Percentiles rank a stretch among this genome's conserved stretches.
phyloP scores from a whole-genome alignment of 441 rosid genomes.

The Gossypium gossypioides region DNA sequence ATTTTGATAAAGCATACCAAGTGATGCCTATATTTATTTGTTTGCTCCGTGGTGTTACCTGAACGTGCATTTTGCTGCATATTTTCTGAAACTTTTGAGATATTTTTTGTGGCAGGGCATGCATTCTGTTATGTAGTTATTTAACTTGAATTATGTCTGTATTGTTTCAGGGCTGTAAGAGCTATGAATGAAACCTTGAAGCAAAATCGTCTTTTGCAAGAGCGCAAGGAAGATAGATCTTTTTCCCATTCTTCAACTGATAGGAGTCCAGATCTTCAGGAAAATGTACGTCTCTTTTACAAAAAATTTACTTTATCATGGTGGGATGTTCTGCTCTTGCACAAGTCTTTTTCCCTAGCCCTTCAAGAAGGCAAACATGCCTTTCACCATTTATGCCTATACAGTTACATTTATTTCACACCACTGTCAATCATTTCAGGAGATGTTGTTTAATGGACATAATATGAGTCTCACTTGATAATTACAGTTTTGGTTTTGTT shows the following conservation, averaged over 20 bases:
- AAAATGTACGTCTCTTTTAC: constrained; percentile 41
- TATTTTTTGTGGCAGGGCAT: not conserved
- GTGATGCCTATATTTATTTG: not conserved
- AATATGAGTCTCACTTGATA: not conserved
- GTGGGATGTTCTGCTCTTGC: not conserved
- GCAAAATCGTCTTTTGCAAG: constrained; percentile 76
- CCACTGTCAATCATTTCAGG: not conserved
- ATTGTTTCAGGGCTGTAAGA: constrained; percentile 78
- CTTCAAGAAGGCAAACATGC: not conserved
- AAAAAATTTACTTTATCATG: not conserved
- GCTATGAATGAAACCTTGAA: constrained; percentile 96
- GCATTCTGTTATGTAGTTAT: not conserved
- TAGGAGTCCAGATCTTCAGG: constrained; percentile 42
- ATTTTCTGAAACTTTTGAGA: not conserved
- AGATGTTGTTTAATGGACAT: not conserved
- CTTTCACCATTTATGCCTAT: not conserved
- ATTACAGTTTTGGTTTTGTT: not conserved
- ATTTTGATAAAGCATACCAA: not conserved
- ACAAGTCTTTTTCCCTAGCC: not conserved
- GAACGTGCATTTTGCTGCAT: not conserved
- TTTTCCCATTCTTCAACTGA: constrained; percentile 42
- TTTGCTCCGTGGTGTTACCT: not conserved
- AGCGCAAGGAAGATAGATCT: constrained; percentile 45
- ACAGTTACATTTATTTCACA: not conserved
- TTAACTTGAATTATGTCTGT: constrained; percentile 6